These are phyloP conservation scores for Cutaneotrichosporon cavernicola DNA, from an alignment of 1,284 basidiomycete species.

Conservation along the genomic window DNA sequence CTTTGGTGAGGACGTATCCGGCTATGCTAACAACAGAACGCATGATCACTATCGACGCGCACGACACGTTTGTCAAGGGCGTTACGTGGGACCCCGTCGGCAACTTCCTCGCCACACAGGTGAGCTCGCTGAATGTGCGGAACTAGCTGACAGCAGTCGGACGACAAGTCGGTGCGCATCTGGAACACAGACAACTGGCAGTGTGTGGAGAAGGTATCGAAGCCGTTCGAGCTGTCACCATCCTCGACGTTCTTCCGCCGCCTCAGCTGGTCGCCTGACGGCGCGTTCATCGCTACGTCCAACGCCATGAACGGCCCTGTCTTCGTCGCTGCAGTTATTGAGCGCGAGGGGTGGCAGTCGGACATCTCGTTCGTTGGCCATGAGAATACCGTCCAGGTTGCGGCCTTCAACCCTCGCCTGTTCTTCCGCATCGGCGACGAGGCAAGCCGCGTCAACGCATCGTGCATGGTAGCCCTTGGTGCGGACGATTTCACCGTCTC, in stretches of 20 bases:
- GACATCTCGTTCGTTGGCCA: conserved; percentile 94
- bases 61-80: conserved; percentile 97
- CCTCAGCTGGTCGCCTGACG: conserved; percentile 97
- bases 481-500: conserved; percentile 78
- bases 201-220: conserved; percentile 75
- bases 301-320: conserved; percentile 98
- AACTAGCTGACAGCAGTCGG: conserved; percentile 62
- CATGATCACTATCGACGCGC: conserved; percentile 76
- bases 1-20: conserved; percentile 60
- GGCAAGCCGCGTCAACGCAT: conserved; percentile 38
- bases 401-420: conserved; percentile 88
- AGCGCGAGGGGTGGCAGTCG: conserved; percentile 78
- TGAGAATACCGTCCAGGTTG: conserved; percentile 95
- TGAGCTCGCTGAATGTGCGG: conserved; percentile 25
- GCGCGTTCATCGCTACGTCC: conserved; percentile 93
- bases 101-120: conserved; percentile 85
- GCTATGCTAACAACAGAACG: conserved; percentile 60
- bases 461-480: conserved; percentile 74
- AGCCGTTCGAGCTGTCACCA: conserved; percentile 90
- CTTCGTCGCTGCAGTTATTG: conserved; percentile 94
- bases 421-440: conserved; percentile 67
- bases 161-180: conserved; percentile 93
- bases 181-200: conserved; percentile 94
- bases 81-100: conserved; percentile 98
- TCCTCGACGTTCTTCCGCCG: conserved; percentile 93